Evolutionary conservation across 164 flowering plant species (phyloP).

Genomic region (Vitis cinerea): DNA sequence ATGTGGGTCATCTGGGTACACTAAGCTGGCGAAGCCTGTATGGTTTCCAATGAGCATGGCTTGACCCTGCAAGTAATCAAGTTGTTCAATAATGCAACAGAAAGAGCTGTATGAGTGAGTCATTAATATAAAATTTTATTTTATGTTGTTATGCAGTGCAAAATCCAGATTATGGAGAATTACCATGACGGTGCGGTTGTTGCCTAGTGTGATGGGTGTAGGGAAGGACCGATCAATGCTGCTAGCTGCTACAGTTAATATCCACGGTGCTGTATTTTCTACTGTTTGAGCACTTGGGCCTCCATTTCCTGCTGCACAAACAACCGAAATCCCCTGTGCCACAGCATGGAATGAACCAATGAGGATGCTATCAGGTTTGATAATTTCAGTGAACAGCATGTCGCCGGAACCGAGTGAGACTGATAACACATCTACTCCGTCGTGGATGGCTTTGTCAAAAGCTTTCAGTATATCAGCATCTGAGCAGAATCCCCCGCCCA

Average conservation of each 20-base stretch:
- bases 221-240: constrained; percentile 15
- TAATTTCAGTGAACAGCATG: background rate
- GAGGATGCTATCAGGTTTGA: background rate
- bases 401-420: background rate
- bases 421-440: background rate
- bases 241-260: constrained; percentile 28
- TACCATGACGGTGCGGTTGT: constrained; percentile 13
- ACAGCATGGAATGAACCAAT: constrained; percentile 30
- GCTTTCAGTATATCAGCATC: constrained; percentile 15
- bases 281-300: constrained; percentile 10
- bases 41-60: too few relatives aligned
- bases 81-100: too few relatives aligned
- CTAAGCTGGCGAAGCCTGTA: too few relatives aligned
- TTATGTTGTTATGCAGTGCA: too few relatives aligned
- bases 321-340: constrained; percentile 17
- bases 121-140: too few relatives aligned
- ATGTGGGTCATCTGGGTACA: too few relatives aligned
- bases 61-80: too few relatives aligned
- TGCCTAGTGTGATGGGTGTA: constrained; percentile 6
- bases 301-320: constrained; percentile 21
- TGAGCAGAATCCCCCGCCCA: background rate
- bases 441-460: background rate
- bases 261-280: constrained; percentile 21
- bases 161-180: background rate
- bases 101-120: too few relatives aligned